Base-by-base conservation (phyloP, 1,139 yeast species). In the Blastobotrys malaysiensis region DNA sequence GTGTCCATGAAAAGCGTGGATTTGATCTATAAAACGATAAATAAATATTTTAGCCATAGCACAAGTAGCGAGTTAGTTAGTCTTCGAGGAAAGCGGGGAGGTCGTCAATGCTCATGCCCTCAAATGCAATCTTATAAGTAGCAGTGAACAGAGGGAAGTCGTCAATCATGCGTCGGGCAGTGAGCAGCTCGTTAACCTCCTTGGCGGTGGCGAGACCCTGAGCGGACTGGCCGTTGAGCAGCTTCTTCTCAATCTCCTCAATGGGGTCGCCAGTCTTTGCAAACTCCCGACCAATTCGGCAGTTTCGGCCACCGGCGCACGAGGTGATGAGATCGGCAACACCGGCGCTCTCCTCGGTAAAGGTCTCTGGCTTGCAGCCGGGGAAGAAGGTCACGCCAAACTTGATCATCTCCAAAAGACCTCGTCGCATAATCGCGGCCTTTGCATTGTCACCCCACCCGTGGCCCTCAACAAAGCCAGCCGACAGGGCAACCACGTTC, bases 371-470 rank as follows among this genome's bases (percentile, higher is more conserved):
- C 64, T 81, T 76, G 59, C 88, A 84, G 55, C 80, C 80, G 39
- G 93, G 86, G 78, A 84, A 83, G 68, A 81, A 81, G 61, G 80
- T 79, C 65, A 83, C 80, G 51, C 96, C 95, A 71, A 91, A 91
- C 72, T 81, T 81, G 69, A 89, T 86, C 74, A 85, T 88, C 75
- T 91, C 98, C 66, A 84, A 78, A 56, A 91, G 73, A 51, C 98
- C 98, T 63, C 95, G 84, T 76, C 98, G 83, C 91, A 90, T 89
- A 65, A 91, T 82, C 51, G 97, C 97, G 51, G 97, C 87, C 73
- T 90, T 88, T 63, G 98, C 97, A 69, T 91, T 91, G 75, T 89
- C 96, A 70, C 98, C 98, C 97, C 98, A 91, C 55, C 96, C 96
- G 58, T 86, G 80, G 63, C 97, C 97, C 73, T 88, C 96, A 58